Conservation (phyloP, 2,329 filamentous ascomycete species). For the Didymella sp. region DNA sequence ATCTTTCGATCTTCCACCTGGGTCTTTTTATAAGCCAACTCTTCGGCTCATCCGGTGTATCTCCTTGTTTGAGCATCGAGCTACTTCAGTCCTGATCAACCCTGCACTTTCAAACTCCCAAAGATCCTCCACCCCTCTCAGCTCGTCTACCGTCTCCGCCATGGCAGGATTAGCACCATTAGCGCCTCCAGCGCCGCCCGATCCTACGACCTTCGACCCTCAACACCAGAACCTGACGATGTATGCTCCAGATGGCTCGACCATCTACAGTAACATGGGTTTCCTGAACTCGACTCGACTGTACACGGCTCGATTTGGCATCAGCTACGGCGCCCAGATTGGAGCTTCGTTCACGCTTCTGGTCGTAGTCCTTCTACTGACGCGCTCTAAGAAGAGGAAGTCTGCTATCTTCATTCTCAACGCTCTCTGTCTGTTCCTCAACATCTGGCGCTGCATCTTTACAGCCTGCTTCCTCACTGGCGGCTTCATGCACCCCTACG, state of each 20-base stretch:
- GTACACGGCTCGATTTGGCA: conserved; percentile 58
- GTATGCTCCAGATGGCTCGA: conserved; percentile 52
- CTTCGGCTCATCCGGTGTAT: not conserved
- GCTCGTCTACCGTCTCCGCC: not conserved
- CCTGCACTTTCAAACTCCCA: not conserved
- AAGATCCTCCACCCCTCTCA: not conserved
- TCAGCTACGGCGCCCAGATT: conserved; percentile 74
- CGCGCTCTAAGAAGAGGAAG: conserved; percentile 68
- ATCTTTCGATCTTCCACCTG: not conserved
- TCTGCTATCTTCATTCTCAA: conserved; percentile 73
- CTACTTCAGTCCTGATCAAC: not conserved
- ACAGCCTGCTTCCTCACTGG: conserved; percentile 67
- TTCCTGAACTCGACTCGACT: conserved; percentile 56
- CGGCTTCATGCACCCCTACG: conserved; percentile 67
- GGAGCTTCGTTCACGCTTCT: conserved; percentile 72
- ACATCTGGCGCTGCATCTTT: conserved; percentile 66
- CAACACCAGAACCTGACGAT: conserved; percentile 61
- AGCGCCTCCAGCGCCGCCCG: conserved; percentile 2
- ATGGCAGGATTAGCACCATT: conserved; percentile 2
- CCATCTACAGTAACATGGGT: conserved; percentile 52
- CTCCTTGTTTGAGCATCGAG: conserved; percentile 2
- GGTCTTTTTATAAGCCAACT: not conserved
- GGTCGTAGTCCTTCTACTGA: conserved; percentile 70
- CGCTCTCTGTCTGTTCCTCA: conserved; percentile 64
- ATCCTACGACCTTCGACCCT: conserved; percentile 54